These are phyloP conservation scores for Septoria linicola DNA, from an alignment of 2,329 filamentous ascomycete species.

Conservation along the genomic window DNA sequence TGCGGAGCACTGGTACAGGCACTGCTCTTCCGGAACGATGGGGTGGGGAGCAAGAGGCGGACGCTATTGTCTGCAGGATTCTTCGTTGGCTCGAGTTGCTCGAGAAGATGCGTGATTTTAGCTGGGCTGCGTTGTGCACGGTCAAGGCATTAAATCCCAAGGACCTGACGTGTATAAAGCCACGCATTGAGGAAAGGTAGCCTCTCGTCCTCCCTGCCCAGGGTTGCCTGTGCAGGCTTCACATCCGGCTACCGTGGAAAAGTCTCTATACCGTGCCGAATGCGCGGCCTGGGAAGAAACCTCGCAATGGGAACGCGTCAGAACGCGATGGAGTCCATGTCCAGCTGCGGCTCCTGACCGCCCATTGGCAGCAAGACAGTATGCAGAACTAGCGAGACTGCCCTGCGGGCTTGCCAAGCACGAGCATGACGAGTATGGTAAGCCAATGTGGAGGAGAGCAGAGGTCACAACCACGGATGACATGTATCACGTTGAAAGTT, in stretches of 20 bases:
- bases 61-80: conserved; percentile 19
- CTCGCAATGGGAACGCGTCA: conserved; percentile 4
- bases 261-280: too few species aligned
- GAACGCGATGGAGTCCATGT: not conserved
- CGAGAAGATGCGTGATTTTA: not conserved
- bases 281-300: too few species aligned
- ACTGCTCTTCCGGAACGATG: not conserved
- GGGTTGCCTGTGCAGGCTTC: too few species aligned
- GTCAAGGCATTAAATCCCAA: conserved; percentile 6
- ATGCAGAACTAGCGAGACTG: too few species aligned
- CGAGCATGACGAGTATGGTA: not conserved
- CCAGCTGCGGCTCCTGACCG: not conserved
- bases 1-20: conserved; percentile 22
- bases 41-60: conserved; percentile 1
- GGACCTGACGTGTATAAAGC: conserved; percentile 1
- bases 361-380: not conserved
- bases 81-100: conserved; percentile 17
- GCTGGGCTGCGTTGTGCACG: conserved; percentile 5
- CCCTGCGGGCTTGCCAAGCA: not conserved
- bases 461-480: too few species aligned
- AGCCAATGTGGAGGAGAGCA: not conserved
- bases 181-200: conserved; percentile 9
- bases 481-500: too few species aligned
- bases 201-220: not conserved
- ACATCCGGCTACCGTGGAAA: too few species aligned